Conservation (phyloP, 1,284 basidiomycete genomes). For the Fomitopsis betulina region DNA sequence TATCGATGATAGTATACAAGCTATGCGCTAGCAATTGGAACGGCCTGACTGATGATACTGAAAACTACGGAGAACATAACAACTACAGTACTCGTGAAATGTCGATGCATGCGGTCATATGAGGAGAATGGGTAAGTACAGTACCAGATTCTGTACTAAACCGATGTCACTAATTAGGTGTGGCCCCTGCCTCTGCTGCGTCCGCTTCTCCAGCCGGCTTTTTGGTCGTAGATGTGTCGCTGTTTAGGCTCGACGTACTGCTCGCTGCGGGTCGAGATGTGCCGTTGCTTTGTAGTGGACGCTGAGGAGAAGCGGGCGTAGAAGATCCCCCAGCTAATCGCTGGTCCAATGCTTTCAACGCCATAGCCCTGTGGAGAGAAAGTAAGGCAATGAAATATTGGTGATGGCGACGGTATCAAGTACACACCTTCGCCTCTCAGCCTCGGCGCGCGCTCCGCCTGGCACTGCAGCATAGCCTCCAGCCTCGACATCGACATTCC, state of each 20-base stretch:
- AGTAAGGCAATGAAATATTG: constrained; percentile 8
- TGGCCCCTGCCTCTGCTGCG: not conserved
- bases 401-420: not conserved
- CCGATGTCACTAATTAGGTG: not conserved
- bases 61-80: constrained; percentile 1
- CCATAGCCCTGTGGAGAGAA: constrained; percentile 65
- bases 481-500: constrained; percentile 62
- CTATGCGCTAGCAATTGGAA: not conserved
- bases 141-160: not conserved
- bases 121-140: not conserved
- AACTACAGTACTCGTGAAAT: constrained; percentile 1
- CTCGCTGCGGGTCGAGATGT: constrained; percentile 10
- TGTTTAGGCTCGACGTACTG: not conserved
- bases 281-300: constrained; percentile 30
- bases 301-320: constrained; percentile 40
- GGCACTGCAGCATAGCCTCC: constrained; percentile 75
- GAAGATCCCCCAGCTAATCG: constrained; percentile 54
- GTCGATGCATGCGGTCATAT: not conserved
- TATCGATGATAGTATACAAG: not conserved
- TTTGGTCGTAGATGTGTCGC: not conserved
- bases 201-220: constrained; percentile 2
- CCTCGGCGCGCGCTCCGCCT: constrained; percentile 86
- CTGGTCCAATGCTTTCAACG: constrained; percentile 94
- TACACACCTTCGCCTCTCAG: constrained; percentile 82
- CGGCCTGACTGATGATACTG: not conserved